Evolutionary conservation across 2,329 filamentous ascomycete species (phyloP).

Genomic region (Verticillium isaacii): DNA sequence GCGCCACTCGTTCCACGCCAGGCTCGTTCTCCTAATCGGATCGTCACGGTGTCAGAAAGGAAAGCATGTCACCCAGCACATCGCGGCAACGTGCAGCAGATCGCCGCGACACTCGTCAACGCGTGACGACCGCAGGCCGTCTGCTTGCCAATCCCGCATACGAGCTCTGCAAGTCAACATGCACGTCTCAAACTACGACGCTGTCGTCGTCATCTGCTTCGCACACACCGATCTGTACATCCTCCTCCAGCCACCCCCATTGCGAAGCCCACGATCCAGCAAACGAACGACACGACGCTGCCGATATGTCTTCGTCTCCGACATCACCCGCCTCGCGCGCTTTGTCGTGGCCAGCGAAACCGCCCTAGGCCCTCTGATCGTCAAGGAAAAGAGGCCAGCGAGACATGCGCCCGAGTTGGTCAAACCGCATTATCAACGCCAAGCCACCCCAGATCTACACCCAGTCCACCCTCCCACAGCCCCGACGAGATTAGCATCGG

Average conservation of each 20-base stretch:
- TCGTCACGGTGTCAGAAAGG: too few species aligned
- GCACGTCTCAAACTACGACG: not conserved
- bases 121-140: too few species aligned
- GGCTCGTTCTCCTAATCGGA: too few species aligned
- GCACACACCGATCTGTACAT: not conserved
- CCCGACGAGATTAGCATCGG: not conserved
- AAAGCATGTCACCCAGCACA: too few species aligned
- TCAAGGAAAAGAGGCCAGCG: not conserved
- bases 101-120: too few species aligned
- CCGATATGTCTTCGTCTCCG: not conserved
- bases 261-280: too few species aligned
- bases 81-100: too few species aligned
- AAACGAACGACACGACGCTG: too few species aligned
- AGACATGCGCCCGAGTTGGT: not conserved
- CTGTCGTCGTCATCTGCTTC: not conserved
- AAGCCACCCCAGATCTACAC: not conserved
- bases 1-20: too few species aligned
- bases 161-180: too few species aligned
- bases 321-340: not conserved
- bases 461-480: not conserved
- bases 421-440: not conserved
- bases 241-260: not conserved
- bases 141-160: too few species aligned
- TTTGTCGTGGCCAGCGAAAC: not conserved
- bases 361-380: not conserved